Base-by-base conservation (phyloP, 352 stramenopile genomes). In the Phytophthora citrophthora region DNA sequence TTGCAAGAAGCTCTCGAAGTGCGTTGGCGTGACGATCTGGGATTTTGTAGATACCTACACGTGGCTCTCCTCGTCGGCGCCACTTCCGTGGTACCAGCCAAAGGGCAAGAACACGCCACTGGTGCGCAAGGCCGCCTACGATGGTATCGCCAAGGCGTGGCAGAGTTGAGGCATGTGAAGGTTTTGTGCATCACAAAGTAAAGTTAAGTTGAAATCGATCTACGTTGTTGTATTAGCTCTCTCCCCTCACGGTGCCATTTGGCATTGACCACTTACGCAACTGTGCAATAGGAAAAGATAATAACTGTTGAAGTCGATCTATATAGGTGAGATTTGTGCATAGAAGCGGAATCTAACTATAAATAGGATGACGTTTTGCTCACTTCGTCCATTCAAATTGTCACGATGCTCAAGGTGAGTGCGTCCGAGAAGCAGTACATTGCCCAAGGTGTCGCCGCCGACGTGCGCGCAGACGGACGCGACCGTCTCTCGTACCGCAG, bases 401-500 rank as follows among this genome's bases (percentile, higher is more conserved):
- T 41, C 8, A 13, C n/a, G 20, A 93, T 91, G 85, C 79, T 91
- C 40, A 87, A 90, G 75, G 81, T 93, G 60, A 91, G 81, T 45
- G 40, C 72, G 63, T 92, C 86, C 39, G 83, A 94, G 78, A 83
- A 85, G 47, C 58, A 76, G 54, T 94, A 84, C 61, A 91, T 94
- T 61, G 69, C 66, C 46, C 80, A 89, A 47, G 86, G 86, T 52
- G 77, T 94, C 31, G 82, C 74, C n/a, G 71, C 78, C 24, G 76
- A 91, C 55, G 79, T 93, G 44, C 86, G 86, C 55, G 83, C 80
- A 6, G 86, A 94, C 45, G 79, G 82, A 9, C 86, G 86, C 46
- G 63, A 73, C 32, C 83, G 86, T 3, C 72, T 93, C 24, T 80
- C 74, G 27, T 89, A 90, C 68, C 83, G 86, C 53, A 78, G 58